phyloP scores from a whole-genome alignment of 306 rosid genomes.

The Casuarina cunninghamiana region DNA sequence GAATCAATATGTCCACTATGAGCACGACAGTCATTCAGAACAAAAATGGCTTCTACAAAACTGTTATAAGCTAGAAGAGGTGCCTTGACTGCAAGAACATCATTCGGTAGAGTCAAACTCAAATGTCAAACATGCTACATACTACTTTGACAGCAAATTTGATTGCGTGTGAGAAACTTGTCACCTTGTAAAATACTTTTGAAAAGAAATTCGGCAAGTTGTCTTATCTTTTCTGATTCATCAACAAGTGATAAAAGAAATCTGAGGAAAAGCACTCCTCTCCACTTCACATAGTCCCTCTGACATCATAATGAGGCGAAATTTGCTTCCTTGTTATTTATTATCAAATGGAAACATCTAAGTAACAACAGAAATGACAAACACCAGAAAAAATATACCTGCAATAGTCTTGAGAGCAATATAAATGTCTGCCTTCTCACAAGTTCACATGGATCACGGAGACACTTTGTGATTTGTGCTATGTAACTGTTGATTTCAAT shows the following conservation, averaged over 20 bases:
- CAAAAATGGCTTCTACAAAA: conserved; percentile 85
- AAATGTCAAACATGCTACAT: conserved; percentile 4
- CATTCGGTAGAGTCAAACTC: conserved; percentile 24
- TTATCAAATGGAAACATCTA: conserved; percentile 12
- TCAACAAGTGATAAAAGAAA: conserved; percentile 95
- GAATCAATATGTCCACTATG: conserved; percentile 67
- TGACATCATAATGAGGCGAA: conserved; percentile 6
- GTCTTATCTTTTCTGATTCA: conserved; percentile 85
- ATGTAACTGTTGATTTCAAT: conserved; percentile 70
- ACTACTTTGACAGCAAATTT: conserved; percentile 27
- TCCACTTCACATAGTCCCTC: conserved; percentile 96
- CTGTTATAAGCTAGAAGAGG: conserved; percentile 94
- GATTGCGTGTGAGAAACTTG: conserved; percentile 20
- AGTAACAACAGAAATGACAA: neutral
- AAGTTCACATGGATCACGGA: conserved; percentile 91
- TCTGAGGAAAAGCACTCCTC: conserved; percentile 91
- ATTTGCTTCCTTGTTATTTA: conserved; percentile 6
- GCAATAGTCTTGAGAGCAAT: conserved; percentile 86
- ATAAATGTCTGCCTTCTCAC: conserved; percentile 94
- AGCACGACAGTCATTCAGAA: conserved; percentile 72
- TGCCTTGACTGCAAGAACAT: conserved; percentile 64
- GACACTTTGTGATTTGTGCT: conserved; percentile 81
- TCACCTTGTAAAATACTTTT: conserved; percentile 90
- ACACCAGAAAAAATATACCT: conserved; percentile 50
- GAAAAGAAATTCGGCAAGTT: conserved; percentile 73